Percentiles rank a stretch among this genome's conserved stretches.
phyloP scores from a whole-genome alignment of 1,139 yeast species.

The Zygosaccharomyces sapae region DNA sequence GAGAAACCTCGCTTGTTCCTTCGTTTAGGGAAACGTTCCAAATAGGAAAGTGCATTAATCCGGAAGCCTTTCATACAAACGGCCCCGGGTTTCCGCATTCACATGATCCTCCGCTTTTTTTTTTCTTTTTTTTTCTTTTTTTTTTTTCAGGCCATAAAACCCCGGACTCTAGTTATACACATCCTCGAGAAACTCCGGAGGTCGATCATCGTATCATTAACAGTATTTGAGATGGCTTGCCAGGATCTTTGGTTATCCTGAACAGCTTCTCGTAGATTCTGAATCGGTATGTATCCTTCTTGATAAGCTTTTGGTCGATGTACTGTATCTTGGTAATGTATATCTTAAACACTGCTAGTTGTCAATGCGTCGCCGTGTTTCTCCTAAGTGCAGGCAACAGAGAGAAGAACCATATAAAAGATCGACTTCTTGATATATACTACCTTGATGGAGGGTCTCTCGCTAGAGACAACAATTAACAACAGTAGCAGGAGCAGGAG shows the following conservation, averaged over 20 bases:
- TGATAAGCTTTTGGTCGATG: background rate
- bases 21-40: slow-evolving; percentile 2
- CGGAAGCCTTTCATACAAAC: background rate
- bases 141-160: too few species aligned
- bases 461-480: background rate
- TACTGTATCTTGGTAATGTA: background rate
- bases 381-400: slow-evolving; percentile 16
- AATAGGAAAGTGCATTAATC: too few species aligned
- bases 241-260: too few species aligned
- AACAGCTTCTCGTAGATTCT: too few species aligned
- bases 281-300: too few species aligned
- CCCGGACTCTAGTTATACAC: too few species aligned
- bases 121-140: background rate
- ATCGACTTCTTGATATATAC: background rate
- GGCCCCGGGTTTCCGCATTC: background rate
- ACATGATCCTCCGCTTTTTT: background rate
- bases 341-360: background rate
- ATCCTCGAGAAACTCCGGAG: too few species aligned
- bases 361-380: slow-evolving; percentile 4
- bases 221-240: too few species aligned
- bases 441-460: background rate
- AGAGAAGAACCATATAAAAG: slow-evolving; percentile 9
- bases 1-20: slow-evolving; percentile 4
- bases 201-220: too few species aligned
- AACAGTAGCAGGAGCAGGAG: slow-evolving; percentile 6